phyloP scores from a whole-genome alignment of 371 early-diverging fungal species.

The Mucor piriformis region DNA sequence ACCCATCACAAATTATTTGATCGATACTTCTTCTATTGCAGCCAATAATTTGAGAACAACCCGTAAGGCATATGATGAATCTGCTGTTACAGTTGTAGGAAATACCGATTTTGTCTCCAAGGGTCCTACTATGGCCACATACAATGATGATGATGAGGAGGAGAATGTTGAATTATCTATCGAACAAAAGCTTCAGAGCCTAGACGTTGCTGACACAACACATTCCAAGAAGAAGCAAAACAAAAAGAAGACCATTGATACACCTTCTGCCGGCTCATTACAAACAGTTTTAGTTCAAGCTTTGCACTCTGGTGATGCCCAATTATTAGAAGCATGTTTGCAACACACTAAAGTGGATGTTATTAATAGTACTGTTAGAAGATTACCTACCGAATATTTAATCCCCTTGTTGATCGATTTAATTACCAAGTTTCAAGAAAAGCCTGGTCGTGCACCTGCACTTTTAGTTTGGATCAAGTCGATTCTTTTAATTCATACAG shows the following conservation, averaged over 20 bases:
- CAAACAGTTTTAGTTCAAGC: conserved; percentile 79
- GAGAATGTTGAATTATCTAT: conserved; percentile 34
- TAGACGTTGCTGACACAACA: conserved; percentile 33
- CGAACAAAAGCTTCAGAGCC: conserved; percentile 37
- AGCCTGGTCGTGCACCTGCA: conserved; percentile 65
- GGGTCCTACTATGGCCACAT: conserved; percentile 28
- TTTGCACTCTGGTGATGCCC: conserved; percentile 70
- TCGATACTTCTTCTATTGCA: conserved; percentile 58
- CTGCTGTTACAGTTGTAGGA: conserved; percentile 45
- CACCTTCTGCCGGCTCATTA: conserved; percentile 63
- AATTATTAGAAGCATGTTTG: conserved; percentile 71
- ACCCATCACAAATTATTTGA: conserved; percentile 54
- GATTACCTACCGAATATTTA: conserved; percentile 73
- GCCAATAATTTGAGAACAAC: conserved; percentile 54
- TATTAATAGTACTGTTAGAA: conserved; percentile 69
- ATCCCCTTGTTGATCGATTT: conserved; percentile 73
- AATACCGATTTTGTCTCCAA: conserved; percentile 46
- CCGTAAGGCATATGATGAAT: conserved; percentile 54
- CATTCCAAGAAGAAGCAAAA: conserved; percentile 18
- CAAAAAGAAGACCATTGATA: conserved; percentile 23
- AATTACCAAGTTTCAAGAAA: conserved; percentile 65
- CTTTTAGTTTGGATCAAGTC: conserved; percentile 80
- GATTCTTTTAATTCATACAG: conserved; percentile 68
- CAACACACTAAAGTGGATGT: conserved; percentile 61
- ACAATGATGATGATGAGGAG: conserved; percentile 19